Evolutionary conservation across 1,284 basidiomycete species (phyloP).

Genomic region (Tilletia horrida): DNA sequence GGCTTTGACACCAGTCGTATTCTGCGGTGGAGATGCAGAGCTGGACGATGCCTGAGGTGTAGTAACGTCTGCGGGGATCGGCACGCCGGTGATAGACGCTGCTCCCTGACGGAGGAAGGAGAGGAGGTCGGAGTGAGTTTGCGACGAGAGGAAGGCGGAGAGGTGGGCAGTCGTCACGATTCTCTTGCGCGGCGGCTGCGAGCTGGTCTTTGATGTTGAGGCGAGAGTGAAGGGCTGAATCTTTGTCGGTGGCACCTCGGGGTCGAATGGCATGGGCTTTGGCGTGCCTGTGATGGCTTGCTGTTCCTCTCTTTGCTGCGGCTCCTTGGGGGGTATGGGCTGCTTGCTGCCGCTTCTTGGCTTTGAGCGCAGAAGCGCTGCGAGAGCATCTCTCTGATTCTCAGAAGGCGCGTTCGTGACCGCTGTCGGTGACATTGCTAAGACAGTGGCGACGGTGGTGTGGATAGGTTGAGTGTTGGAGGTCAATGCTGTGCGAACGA

Average conservation of each 20-base stretch:
- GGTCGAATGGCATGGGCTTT: constrained; percentile 4
- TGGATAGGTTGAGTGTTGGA: not conserved
- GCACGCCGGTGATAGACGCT: constrained; percentile 70
- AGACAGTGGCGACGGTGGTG: not conserved
- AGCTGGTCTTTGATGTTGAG: not conserved
- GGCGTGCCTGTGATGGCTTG: not conserved
- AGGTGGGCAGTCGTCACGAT: constrained; percentile 79
- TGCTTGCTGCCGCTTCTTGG: not conserved
- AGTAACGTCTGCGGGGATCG: constrained; percentile 61
- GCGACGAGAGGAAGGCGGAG: constrained; percentile 72
- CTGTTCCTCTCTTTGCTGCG: not conserved
- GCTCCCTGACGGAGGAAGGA: constrained; percentile 75
- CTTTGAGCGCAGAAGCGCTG: constrained; percentile 1
- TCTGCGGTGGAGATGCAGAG: constrained; percentile 15
- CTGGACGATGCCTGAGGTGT: constrained; percentile 21
- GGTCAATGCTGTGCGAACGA: not conserved
- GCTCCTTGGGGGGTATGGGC: not conserved
- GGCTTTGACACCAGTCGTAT: constrained; percentile 61
- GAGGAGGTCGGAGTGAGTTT: constrained; percentile 70
- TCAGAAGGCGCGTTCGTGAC: not conserved
- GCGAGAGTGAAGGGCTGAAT: not conserved
- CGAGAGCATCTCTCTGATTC: not conserved
- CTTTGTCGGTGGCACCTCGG: not conserved
- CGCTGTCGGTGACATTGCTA: not conserved
- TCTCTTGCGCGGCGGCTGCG: constrained; percentile 62